Evolutionary conservation across 495 filamentous ascomycete species (phyloP).

Genomic region (Hyaloscypha bicolor): DNA sequence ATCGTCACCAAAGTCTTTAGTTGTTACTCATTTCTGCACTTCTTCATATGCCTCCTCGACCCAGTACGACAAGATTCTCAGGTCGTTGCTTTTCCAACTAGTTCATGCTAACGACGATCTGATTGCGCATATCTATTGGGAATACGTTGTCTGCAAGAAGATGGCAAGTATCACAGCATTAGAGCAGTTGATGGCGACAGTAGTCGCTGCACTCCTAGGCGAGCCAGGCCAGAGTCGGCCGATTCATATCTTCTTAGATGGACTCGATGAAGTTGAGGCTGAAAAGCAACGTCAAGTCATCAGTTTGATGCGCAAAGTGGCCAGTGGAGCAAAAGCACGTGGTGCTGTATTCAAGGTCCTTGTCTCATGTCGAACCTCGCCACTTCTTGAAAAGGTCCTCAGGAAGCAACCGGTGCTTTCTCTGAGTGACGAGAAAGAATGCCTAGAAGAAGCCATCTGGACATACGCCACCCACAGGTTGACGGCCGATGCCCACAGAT

Average conservation of each 20-base stretch:
- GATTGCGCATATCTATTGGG: constrained; percentile 32
- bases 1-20: constrained; percentile 8
- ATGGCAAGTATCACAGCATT: constrained; percentile 20
- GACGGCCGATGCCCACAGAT: constrained; percentile 9
- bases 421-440: constrained; percentile 34
- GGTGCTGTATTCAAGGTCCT: constrained; percentile 32
- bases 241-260: constrained; percentile 35
- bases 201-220: constrained; percentile 14
- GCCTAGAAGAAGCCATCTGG: constrained; percentile 28
- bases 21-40: constrained; percentile 36
- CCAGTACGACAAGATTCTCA: constrained; percentile 35
- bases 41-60: constrained; percentile 36
- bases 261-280: constrained; percentile 35
- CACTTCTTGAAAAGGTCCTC: constrained; percentile 10
- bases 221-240: constrained; percentile 15
- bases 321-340: background rate
- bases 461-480: constrained; percentile 30
- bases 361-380: constrained; percentile 28
- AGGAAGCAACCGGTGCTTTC: constrained; percentile 29
- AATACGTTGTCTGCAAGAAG: constrained; percentile 28
- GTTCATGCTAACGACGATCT: constrained; percentile 30
- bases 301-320: constrained; percentile 29
- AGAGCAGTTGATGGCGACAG: constrained; percentile 28
- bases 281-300: constrained; percentile 34
- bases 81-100: constrained; percentile 36